These are phyloP conservation scores for Phanerochaete carnosa DNA, from an alignment of 768 basidiomycete genomes.

Conservation along the genomic window DNA sequence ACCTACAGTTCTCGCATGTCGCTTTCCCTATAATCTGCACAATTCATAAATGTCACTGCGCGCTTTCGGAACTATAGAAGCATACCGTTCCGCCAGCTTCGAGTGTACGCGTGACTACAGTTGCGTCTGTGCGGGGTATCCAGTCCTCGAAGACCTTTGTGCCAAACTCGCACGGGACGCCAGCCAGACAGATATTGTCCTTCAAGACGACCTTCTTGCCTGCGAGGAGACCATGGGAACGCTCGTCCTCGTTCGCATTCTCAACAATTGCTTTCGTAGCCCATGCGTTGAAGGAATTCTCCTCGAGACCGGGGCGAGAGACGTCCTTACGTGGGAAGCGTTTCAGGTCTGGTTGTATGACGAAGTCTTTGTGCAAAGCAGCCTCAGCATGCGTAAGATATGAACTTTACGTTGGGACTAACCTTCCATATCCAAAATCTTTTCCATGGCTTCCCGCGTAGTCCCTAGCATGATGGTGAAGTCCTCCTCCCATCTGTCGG, in stretches of 20 bases:
- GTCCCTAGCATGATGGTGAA: conserved; percentile 15
- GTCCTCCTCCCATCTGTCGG: conserved; percentile 14
- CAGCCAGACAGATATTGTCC: conserved; percentile 28
- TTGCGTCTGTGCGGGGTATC: conserved; percentile 37
- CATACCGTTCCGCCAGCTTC: conserved; percentile 35
- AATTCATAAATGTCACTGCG: background rate
- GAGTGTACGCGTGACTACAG: conserved; percentile 40
- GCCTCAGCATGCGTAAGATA: background rate
- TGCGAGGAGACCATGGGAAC: conserved; percentile 25
- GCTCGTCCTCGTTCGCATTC: conserved; percentile 19
- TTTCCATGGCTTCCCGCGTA: conserved; percentile 16
- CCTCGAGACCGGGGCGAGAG: conserved; percentile 19
- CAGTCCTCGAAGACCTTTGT: conserved; percentile 35
- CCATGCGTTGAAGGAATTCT: conserved; percentile 33
- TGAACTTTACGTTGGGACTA: background rate
- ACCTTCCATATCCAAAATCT: conserved; percentile 18
- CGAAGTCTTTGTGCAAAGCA: conserved; percentile 10
- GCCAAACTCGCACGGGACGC: conserved; percentile 40
- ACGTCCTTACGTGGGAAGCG: conserved; percentile 25
- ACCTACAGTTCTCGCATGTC: conserved; percentile 31
- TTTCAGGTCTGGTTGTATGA: conserved; percentile 12
- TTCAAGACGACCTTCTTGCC: conserved; percentile 41
- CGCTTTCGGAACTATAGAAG: background rate
- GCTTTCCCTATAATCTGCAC: conserved; percentile 33
- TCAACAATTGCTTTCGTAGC: conserved; percentile 33